Base-by-base conservation (phyloP, 2,329 filamentous ascomycete species). In the Emericellopsis atlantica region DNA sequence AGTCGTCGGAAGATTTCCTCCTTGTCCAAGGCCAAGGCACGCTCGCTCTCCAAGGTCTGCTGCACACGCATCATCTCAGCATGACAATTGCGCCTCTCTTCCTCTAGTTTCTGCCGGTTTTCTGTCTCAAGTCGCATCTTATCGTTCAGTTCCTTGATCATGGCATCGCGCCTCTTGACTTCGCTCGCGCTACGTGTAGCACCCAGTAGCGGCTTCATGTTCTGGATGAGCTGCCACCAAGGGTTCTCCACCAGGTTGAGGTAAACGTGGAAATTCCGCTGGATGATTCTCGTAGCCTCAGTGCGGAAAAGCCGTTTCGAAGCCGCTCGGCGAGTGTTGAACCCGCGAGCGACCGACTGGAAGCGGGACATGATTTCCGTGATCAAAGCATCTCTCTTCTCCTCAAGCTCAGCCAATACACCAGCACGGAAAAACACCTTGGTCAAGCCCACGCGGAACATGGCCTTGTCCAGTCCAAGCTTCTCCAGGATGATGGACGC, bases 1-100 rank as follows among this genome's bases (percentile, higher is more conserved):
- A 98, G 70, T n/a, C 93, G 79, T 56, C 90, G 93, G 69, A 96
- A 98, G 45, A 99, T 98, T 54, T 98, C 92, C 56, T 99, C 93
- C 58, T 98, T 98, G 61, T 99, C 92, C 5, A 98, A 67, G 1
- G 92, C 92, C 34, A 98, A 70, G n/a, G 90, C 86, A 39, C 92
- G 79, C 61, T 98, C 93, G 49, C 89, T 95, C 59, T 98, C 93
- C 2, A 99, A 71, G 0, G 86, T 94, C 52, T 96, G 87, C 56
- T 95, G 89, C 37, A 96, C 85, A 26, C 84, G 80, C 49, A 89
- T 76, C 53, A 95, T 82, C 53, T 98, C 92, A 12, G 81, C 70
- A 50, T 96, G 84, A 2, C 86, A 84, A 45, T 88, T 84, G 34
- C 92, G 76, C 26, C 89, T 78, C 50, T 98, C 92, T 42, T 98